Conservation (phyloP, 345 rosid species). For the Arabidopsis arenosa region DNA sequence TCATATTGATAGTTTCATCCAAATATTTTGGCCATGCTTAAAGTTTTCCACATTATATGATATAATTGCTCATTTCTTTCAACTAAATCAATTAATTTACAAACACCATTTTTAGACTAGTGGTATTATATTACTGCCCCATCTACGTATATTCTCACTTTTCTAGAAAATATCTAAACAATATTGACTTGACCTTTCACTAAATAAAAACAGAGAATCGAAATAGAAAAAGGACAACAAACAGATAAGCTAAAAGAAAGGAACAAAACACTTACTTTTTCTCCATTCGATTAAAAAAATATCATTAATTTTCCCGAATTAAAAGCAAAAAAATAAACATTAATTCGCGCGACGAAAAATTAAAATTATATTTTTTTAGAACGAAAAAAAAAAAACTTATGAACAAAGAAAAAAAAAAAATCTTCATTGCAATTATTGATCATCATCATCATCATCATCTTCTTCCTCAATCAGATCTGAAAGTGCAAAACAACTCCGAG, state of each 20-base stretch:
- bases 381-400: constrained; percentile 25
- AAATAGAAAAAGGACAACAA: constrained; percentile 36
- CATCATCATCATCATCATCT: constrained; percentile 37
- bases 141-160: constrained; percentile 6
- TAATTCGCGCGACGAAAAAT: constrained; percentile 35
- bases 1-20: background rate
- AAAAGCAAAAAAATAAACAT: constrained; percentile 21
- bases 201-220: background rate
- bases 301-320: constrained; percentile 29
- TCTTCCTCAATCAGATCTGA: constrained; percentile 69
- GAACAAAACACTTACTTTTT: constrained; percentile 36
- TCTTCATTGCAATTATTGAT: constrained; percentile 34
- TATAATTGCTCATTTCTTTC: background rate
- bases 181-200: constrained; percentile 29
- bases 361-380: constrained; percentile 19
- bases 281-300: constrained; percentile 31
- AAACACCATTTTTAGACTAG: background rate
- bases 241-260: constrained; percentile 41
- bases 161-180: constrained; percentile 18
- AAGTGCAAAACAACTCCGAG: constrained; percentile 70
- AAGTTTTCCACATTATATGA: background rate
- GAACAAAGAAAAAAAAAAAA: constrained; percentile 36
- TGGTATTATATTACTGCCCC: background rate
- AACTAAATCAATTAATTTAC: background rate
- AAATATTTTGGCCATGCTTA: background rate